Conservation (phyloP, 176 grass and related monocot genomes). For the Poa pratensis region DNA sequence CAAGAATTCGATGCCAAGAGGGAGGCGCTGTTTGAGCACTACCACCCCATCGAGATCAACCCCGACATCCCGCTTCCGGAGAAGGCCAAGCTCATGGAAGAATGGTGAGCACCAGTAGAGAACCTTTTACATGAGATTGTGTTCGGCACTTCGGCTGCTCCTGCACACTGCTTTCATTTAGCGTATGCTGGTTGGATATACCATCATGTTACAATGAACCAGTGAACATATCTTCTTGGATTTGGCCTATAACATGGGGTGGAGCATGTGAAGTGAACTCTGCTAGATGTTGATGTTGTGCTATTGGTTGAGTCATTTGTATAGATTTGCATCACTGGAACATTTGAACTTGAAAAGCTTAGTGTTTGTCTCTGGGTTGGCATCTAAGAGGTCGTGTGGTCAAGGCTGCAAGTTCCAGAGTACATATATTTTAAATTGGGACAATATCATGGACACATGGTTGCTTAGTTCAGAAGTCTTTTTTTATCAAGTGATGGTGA, state of each 20-base stretch:
- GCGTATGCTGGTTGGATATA: not conserved
- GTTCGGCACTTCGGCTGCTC: not conserved
- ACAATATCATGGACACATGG: not conserved
- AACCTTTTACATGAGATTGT: not conserved
- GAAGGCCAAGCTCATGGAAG: conserved; percentile 96
- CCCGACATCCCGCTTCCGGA: conserved; percentile 71
- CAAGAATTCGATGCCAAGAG: conserved; percentile 82
- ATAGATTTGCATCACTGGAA: not conserved
- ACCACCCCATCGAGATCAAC: conserved; percentile 90
- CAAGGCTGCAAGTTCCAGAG: not conserved
- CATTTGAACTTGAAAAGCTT: conserved; percentile 18
- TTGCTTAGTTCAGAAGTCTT: conserved; percentile 28
- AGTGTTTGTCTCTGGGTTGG: not conserved
- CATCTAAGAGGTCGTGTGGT: conserved; percentile 1
- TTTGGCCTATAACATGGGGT: not conserved
- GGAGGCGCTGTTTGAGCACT: conserved; percentile 76
- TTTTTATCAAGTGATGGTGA: conserved; percentile 17
- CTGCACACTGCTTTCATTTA: not conserved
- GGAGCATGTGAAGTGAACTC: too few species aligned
- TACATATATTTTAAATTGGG: not conserved
- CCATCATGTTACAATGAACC: not conserved
- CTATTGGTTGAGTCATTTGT: not conserved
- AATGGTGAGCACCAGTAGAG: conserved; percentile 56
- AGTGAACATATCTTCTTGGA: not conserved
- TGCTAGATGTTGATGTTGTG: not conserved